Base-by-base conservation (phyloP, 139 green algal species). In the Pseudopediastrum boryanum region DNA sequence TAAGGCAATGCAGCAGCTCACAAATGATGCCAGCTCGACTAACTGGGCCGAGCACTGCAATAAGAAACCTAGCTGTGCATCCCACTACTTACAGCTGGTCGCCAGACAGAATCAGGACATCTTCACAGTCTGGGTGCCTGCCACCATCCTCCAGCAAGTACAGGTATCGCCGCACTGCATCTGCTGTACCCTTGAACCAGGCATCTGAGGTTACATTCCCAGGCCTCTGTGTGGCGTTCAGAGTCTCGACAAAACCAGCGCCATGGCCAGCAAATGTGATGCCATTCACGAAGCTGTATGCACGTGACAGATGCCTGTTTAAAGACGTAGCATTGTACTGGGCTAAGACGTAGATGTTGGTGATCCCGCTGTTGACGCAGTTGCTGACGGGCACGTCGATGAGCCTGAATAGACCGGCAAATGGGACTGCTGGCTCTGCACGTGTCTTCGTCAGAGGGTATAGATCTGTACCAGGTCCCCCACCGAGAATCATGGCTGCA, bases 371-470 rank as follows among this genome's bases (percentile, higher is more conserved):
- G 88, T 96, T 94, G 66, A 86, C 77, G 90, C 95, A 98, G 90
- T 98, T 98, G 87, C 77, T 92, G 88, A 98, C 95, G 39, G 95
- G 95, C 21, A 98, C 92, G 74, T 98, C 95, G 72, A 98, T 97
- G 41, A 98, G 89, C 13, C 95, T 87, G 84, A 98, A 98, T 29
- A 93, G 89, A 5, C 95, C 95, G 9, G 94, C 95, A 74, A 98
- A 97, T 25, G 95, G 95, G 61, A 98, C 95, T 10, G 94, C 94
- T 5, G 92, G 92, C 85, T 81, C 74, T 33, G 74, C 74, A 19
- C 74, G 65, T 8, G 44, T 38, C 46, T 81, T 35, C 27, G 74
- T 81, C 44, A 81, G 46, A 9, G 74, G 74, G 44, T 63, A 72
- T 46, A 81, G 62, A 4, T 73, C 74, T 27, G 25, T 66, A 31